Evolutionary conservation across 1,139 yeast genomes (phyloP).

Genomic region (Diutina sp.): DNA sequence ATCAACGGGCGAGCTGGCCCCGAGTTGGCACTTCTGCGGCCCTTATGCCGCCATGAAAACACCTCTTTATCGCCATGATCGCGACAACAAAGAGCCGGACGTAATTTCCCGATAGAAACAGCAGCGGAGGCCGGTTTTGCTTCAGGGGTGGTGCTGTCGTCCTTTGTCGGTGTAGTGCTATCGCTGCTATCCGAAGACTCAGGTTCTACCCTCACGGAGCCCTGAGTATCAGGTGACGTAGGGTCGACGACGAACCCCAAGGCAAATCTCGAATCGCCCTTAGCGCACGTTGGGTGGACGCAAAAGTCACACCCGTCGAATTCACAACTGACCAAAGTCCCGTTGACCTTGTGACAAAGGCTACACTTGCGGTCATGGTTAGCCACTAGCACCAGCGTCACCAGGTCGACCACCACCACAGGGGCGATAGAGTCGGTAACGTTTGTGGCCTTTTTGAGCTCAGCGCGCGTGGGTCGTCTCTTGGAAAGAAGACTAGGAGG

Average conservation of each 20-base stretch:
- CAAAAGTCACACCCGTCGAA: background rate
- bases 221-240: background rate
- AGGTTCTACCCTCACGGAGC: background rate
- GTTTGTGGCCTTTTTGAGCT: slow-evolving; percentile 3
- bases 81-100: background rate
- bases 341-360: slow-evolving; percentile 18
- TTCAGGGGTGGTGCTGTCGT: background rate
- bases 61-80: background rate
- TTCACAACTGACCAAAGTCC: slow-evolving; percentile 17
- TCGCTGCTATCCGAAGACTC: background rate
- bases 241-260: background rate
- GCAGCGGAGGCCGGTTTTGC: background rate
- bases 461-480: background rate
- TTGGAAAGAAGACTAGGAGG: slow-evolving; percentile 4
- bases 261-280: background rate
- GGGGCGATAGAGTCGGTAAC: slow-evolving; percentile 3
- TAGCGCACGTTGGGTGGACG: background rate
- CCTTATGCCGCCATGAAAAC: background rate
- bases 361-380: slow-evolving; percentile 14
- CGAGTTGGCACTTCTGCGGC: background rate
- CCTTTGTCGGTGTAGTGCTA: background rate
- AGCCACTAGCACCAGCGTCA: slow-evolving; percentile 16
- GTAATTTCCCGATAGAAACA: background rate
- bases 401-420: slow-evolving; percentile 15
- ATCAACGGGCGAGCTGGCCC: background rate